Conservation (phyloP, 305 asterid species). For the Petunia hybrid region DNA sequence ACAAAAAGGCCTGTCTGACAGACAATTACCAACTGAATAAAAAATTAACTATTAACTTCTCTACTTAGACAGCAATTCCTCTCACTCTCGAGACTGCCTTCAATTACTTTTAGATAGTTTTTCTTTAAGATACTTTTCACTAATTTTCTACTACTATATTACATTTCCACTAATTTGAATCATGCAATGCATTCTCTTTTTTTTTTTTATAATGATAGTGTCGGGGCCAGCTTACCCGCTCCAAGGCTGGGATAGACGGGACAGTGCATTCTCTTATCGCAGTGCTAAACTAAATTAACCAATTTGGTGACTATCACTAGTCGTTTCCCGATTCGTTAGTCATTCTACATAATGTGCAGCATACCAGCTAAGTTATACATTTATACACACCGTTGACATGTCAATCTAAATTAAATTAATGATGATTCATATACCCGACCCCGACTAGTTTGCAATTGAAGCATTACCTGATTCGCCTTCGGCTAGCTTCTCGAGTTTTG, state of each 20-base stretch:
- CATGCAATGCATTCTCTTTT: not conserved
- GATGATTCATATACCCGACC: too few species aligned
- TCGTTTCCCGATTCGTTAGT: not conserved
- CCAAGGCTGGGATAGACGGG: too few species aligned
- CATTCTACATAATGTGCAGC: too few species aligned
- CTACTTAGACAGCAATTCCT: not conserved
- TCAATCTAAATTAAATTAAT: not conserved
- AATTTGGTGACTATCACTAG: constrained; percentile 5
- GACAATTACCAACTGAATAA: not conserved
- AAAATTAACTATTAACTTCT: constrained; percentile 18
- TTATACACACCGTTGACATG: not conserved
- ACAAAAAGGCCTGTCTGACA: not conserved
- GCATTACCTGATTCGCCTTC: constrained; percentile 91
- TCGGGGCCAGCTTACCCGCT: too few species aligned
- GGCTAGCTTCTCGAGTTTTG: constrained; percentile 94
- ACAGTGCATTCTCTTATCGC: not conserved
- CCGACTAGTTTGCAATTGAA: too few species aligned
- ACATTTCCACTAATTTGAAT: not conserved
- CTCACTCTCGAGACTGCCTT: constrained; percentile 18
- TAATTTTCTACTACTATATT: not conserved
- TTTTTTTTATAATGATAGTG: too few species aligned
- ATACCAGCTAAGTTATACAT: too few species aligned
- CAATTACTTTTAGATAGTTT: not conserved
- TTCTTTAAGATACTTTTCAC: too few species aligned
- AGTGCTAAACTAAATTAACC: not conserved